Base-by-base conservation (phyloP, 2,329 filamentous ascomycete species). In the Beauveria australis region DNA sequence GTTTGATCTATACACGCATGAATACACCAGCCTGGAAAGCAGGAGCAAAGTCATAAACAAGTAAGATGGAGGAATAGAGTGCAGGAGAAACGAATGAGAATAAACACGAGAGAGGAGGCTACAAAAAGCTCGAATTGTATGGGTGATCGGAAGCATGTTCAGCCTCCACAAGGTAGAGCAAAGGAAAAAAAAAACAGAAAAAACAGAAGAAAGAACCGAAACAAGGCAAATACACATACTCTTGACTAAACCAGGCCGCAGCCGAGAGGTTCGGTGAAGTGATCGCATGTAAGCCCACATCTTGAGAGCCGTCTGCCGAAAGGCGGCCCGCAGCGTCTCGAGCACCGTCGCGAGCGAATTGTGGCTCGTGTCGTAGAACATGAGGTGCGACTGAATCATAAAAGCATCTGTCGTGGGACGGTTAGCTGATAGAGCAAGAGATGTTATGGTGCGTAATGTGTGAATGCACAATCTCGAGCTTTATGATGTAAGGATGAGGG, bases 381-480 rank as follows among this genome's bases (percentile, higher is more conserved):
- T 92, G 54, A 85, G 78, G 67, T 94, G 89, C 56, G 92, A 87
- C 70, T 96, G 91, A 57, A 94, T 85, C 71, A 92, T 92, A 78
- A 97, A 91, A 3, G 85, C 76, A 67, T 81, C 81, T 84, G 55
- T 40, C 2, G 9, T 10, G 46, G 19, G n/a, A 19, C 5, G 10
- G 41, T 55, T 43, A 43, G 40, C 40, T 7, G 5, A 43, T n/a
- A 1, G 6, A 37, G 47, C 12, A 26, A 14, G n/a, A 14, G 26
- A 18, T 3, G 14, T 12, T 9, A 7, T 48, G 46, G 12, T 14
- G 28, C 10, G 10, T 19, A 2, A 19, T 37, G 30, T 40, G n/a
- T n/a, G 6, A 22, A 30, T 30, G n/a, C 5, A 12, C 22, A 28
- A 18, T 48, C 9, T 26, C 16, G 8, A 9, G 46, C 8, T 24